phyloP scores from a whole-genome alignment of 2,329 filamentous ascomycete genomes.

The Scortechinia acanthostroma region DNA sequence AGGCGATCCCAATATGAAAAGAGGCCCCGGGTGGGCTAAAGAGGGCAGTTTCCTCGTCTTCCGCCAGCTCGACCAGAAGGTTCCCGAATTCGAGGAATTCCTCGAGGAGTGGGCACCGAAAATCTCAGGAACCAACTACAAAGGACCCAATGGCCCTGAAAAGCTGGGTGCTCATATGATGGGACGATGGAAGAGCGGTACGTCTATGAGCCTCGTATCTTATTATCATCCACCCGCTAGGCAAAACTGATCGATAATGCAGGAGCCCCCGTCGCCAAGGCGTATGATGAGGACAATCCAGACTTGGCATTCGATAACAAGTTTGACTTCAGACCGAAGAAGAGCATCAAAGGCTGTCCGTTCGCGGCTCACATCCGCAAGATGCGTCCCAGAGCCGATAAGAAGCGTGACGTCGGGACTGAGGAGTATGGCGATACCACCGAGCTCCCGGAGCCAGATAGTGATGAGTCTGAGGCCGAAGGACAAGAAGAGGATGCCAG shows the following conservation, averaged over 20 bases:
- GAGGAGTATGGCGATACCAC: too few relatives aligned
- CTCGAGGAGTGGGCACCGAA: too few relatives aligned
- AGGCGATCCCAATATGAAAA: constrained; percentile 1
- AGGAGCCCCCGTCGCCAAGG: too few relatives aligned
- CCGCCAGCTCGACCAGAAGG: background rate
- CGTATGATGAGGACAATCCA: too few relatives aligned
- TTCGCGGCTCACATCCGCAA: background rate
- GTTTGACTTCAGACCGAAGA: background rate
- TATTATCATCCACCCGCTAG: too few relatives aligned
- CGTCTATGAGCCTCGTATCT: background rate
- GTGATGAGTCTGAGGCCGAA: too few relatives aligned
- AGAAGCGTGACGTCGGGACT: too few relatives aligned
- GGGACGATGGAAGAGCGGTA: background rate
- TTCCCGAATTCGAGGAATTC: background rate
- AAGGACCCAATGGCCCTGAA: background rate
- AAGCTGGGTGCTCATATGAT: background rate
- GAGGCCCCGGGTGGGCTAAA: background rate
- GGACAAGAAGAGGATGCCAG: background rate
- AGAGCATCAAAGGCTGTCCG: background rate
- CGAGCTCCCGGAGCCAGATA: too few relatives aligned
- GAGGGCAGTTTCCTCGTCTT: background rate
- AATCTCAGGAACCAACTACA: too few relatives aligned
- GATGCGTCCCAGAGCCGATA: background rate
- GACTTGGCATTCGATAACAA: too few relatives aligned
- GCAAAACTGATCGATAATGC: too few relatives aligned